Conservation (phyloP, 2,329 filamentous ascomycete genomes). For the Thelonectria olida region DNA sequence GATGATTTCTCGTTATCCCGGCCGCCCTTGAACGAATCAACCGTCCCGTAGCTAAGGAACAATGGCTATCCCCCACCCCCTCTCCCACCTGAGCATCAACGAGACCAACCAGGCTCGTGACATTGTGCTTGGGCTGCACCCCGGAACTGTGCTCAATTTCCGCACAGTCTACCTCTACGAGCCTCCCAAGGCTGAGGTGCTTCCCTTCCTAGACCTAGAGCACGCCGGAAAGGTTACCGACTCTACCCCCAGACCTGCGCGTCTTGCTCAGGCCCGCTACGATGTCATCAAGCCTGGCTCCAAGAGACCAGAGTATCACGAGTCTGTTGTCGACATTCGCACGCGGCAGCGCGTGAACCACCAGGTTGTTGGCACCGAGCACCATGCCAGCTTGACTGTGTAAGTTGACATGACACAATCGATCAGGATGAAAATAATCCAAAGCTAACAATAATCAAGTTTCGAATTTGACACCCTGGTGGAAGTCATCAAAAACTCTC, state of each 20-base stretch:
- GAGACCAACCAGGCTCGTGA: constrained; percentile 48
- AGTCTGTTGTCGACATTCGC: constrained; percentile 47
- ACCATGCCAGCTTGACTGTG: constrained; percentile 44
- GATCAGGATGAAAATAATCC: not conserved
- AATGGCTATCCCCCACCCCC: constrained; percentile 42
- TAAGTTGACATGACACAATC: constrained; percentile 24
- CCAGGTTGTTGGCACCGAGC: constrained; percentile 39
- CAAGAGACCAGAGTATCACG: constrained; percentile 42
- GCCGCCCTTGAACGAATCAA: not conserved
- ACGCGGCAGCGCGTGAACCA: constrained; percentile 35
- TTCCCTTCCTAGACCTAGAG: constrained; percentile 56
- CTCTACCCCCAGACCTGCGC: constrained; percentile 40
- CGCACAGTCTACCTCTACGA: constrained; percentile 61
- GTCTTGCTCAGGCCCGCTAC: constrained; percentile 54
- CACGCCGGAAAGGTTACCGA: constrained; percentile 45
- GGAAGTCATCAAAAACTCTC: constrained; percentile 39
- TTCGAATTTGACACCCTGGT: constrained; percentile 49
- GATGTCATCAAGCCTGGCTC: constrained; percentile 43
- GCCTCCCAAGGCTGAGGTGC: constrained; percentile 58
- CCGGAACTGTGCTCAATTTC: constrained; percentile 51
- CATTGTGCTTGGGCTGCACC: constrained; percentile 42
- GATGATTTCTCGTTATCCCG: not conserved
- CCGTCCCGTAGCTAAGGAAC: not conserved
- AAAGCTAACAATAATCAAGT: constrained; percentile 23
- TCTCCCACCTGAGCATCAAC: constrained; percentile 40